Evolutionary conservation across 768 basidiomycete genomes (phyloP), one percentile per base, ranked within the genome.

Genomic region (Kwoniella dejecticola): DNA sequence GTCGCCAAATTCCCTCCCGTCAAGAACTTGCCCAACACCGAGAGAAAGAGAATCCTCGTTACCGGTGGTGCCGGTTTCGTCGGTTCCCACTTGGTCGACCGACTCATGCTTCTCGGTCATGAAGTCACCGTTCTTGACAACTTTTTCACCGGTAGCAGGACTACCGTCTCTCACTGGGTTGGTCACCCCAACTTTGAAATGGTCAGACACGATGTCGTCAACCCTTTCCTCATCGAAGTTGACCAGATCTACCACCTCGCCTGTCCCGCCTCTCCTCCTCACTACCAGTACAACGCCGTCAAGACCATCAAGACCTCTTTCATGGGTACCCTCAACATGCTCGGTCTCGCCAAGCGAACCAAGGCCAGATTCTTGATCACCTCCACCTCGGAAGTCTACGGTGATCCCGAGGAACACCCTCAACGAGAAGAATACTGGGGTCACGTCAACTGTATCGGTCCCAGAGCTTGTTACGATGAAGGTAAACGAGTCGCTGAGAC

Each of bases 1-100:
- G 85, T 95, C 58, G 87, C 89, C 55, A 88, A 90, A 44, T 99
- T 93, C 79, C 90, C 93, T 10, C 91, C 95, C 3, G 94, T 99
- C 62, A 90, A 86, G 71, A 86, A 93, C 48, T 85, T 99, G 47
- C 79, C 90, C 10, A 86, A 89, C 21, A 82, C 86, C 1, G 79
- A 82, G 63, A 86, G 91, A 72, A 96, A 95, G 81, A 89, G 95
- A 61, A 82, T 98, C 70, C 85, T 99, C 40, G 89, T 97, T 69
- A 98, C 95, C 21, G 95, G 95, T 60, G 95, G 96, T 41, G 96
- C 95, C 36, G 96, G 96, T n/a, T 99, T 99, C 79, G 95, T 99
- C 61, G 96, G 96, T 15, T 95, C 92, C 30, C 96, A 99, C 81
- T 87, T 99, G 48, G 81, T 99, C 54, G 96, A 99, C 82, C 86